These are phyloP conservation scores for Saccharata proteae DNA, from an alignment of 2,329 filamentous ascomycete genomes.

Conservation along the genomic window DNA sequence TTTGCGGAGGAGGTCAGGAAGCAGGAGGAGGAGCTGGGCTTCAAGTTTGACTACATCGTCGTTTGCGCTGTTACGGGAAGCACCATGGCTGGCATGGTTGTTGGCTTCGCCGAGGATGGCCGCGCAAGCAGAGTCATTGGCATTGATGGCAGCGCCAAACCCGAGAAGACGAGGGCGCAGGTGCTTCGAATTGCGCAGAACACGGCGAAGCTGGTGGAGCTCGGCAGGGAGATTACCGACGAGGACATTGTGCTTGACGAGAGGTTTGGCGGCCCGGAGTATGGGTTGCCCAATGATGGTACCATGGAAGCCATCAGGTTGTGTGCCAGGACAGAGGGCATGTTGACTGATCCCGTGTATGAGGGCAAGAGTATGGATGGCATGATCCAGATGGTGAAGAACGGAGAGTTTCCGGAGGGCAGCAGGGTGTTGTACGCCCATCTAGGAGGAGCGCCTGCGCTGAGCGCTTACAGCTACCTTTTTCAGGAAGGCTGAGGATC, in stretches of 20 bases:
- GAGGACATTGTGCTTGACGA: slow-evolving; percentile 52
- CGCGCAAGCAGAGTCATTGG: slow-evolving; percentile 43
- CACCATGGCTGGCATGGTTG: slow-evolving; percentile 60
- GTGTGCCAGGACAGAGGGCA: slow-evolving; percentile 54
- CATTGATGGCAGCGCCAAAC: slow-evolving; percentile 52
- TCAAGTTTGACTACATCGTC: slow-evolving; percentile 54
- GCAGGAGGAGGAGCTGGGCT: slow-evolving; percentile 47
- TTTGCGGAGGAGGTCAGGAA: slow-evolving; percentile 56
- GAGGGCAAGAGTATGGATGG: slow-evolving; percentile 65
- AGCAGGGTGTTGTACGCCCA: slow-evolving; percentile 58
- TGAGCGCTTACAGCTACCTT: slow-evolving; percentile 47
- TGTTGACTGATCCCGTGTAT: slow-evolving; percentile 66
- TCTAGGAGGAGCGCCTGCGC: slow-evolving; percentile 55
- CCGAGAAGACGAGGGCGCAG: slow-evolving; percentile 50
- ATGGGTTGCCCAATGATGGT: slow-evolving; percentile 53
- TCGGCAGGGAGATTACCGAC: slow-evolving; percentile 48
- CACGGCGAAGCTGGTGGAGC: slow-evolving; percentile 52
- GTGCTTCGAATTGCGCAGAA: slow-evolving; percentile 53
- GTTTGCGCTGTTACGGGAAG: slow-evolving; percentile 62
- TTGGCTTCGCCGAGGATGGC: slow-evolving; percentile 49
- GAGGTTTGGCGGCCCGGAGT: slow-evolving; percentile 54
- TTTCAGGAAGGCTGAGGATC: slow-evolving; percentile 5
- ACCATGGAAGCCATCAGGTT: slow-evolving; percentile 59
- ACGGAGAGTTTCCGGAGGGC: slow-evolving; percentile 49
- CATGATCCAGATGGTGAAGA: slow-evolving; percentile 55